Evolutionary conservation across 352 stramenopile genomes (phyloP), one percentile per base, ranked within the genome.

Genomic region (Phytophthora hibernalis): DNA sequence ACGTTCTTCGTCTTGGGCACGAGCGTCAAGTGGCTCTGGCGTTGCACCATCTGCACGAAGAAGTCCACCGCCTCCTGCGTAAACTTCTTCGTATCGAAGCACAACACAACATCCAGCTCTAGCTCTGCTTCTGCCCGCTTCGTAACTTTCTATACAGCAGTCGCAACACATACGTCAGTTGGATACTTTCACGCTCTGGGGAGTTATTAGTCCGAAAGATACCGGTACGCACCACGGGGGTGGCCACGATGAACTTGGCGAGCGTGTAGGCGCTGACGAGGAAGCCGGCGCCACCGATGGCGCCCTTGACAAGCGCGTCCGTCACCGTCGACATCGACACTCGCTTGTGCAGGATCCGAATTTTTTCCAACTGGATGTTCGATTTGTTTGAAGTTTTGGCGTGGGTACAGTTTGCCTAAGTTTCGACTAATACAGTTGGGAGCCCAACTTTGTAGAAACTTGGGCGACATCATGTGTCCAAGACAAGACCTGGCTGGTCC

Each of bases 191-290:
- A 44, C 15, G 31, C 72, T 61, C 63, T 37, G 30, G 26, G 30
- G 11, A n/a, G 33, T 12, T 24, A 48, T 15, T 38, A 7, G 8
- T 18, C 50, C 7, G 10, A 37, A 5, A n/a, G n/a, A n/a, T n/a
- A n/a, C n/a, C n/a, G 37, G 55, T 35, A 80, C 68, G 37, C 51
- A 92, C 84, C 81, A 93, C 79, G 8, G 83, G 76, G 30, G 85
- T 91, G 20, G 79, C 77, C 45, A 87, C 58, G 54, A 95, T 89
- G 74, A 93, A 95, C 77, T 92, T 93, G 66, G 81, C 83, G 42
- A 95, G 78, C 72, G 83, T 89, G 68, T 83, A 83, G 57, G 83
- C 84, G 51, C 84, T 95, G 45, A 82, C 84, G 16, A 90, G 55
- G 43, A 95, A 89, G 63, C 86, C 86, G 50, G 90, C 60, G n/a